Percentiles rank a stretch among this genome's conserved stretches.
Conservation (phyloP, 2,329 filamentous ascomycete species). For the Pezizomycotina sp. region DNA sequence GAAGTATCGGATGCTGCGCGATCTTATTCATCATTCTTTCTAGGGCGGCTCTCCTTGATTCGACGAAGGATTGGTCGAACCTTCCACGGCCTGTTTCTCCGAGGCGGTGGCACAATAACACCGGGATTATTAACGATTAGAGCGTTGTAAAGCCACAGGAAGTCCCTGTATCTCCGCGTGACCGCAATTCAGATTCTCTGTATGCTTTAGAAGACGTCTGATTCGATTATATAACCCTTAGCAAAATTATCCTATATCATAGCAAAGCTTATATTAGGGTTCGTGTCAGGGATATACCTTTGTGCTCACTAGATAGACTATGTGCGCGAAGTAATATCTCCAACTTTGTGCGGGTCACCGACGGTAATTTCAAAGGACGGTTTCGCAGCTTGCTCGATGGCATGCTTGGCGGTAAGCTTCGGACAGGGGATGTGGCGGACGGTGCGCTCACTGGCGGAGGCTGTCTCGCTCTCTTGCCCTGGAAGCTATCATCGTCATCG, state of each 20-base stretch:
- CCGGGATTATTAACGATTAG: conserved; percentile 89
- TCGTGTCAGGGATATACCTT: conserved; percentile 41
- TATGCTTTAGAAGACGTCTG: conserved; percentile 94
- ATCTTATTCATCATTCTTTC: conserved; percentile 98
- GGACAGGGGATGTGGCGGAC: conserved; percentile 32
- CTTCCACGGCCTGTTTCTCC: conserved; percentile 95
- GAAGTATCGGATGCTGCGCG: conserved; percentile 70
- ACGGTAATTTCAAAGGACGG: conserved; percentile 81
- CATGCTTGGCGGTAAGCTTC: conserved; percentile 56
- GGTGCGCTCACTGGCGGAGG: conserved; percentile 42
- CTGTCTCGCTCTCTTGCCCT: conserved; percentile 42
- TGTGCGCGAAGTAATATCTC: conserved; percentile 91
- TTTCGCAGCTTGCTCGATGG: conserved; percentile 88
- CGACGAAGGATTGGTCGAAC: conserved; percentile 93
- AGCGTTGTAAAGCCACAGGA: conserved; percentile 92
- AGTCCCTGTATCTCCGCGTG: conserved; percentile 85
- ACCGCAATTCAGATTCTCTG: conserved; percentile 84
- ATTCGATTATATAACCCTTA: background rate
- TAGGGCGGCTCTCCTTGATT: conserved; percentile 72
- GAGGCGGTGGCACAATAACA: conserved; percentile 84
- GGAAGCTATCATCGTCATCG: conserved; percentile 31
- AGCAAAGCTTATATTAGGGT: background rate
- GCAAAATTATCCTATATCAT: background rate
- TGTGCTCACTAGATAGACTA: conserved; percentile 89
- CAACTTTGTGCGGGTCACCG: conserved; percentile 94